phyloP scores from a whole-genome alignment of 2,329 filamentous ascomycete genomes.

The Bipolaris cookei region DNA sequence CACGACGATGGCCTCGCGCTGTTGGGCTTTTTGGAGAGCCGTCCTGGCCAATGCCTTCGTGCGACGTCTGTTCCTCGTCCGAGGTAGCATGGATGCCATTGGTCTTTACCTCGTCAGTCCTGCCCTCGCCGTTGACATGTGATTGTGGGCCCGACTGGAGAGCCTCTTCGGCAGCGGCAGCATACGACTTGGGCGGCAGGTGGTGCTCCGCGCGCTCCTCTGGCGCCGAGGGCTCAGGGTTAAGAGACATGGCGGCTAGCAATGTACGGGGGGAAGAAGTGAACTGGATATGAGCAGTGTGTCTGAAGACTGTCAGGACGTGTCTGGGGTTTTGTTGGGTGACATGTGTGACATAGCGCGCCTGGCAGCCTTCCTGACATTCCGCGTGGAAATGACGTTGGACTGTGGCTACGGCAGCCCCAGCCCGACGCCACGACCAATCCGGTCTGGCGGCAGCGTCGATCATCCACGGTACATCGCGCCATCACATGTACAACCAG shows the following conservation, averaged over 20 bases:
- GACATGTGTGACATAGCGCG: constrained; percentile 25
- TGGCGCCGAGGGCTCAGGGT: constrained; percentile 51
- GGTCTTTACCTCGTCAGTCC: constrained; percentile 23
- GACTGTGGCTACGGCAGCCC: not conserved
- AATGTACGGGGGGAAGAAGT: constrained; percentile 7
- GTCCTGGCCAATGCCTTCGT: constrained; percentile 44
- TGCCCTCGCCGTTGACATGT: constrained; percentile 28
- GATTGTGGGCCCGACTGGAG: constrained; percentile 34
- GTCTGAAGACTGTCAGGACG: constrained; percentile 1
- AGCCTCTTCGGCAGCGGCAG: constrained; percentile 50
- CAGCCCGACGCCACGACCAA: not conserved
- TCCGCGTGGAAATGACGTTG: constrained; percentile 27
- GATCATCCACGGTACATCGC: not conserved
- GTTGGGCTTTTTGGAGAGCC: constrained; percentile 43
- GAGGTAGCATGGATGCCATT: constrained; percentile 22
- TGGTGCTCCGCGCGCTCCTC: constrained; percentile 48
- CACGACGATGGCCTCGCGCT: constrained; percentile 36
- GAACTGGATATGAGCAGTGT: constrained; percentile 7
- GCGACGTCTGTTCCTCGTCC: constrained; percentile 23
- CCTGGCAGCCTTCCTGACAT: constrained; percentile 28
- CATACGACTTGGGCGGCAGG: constrained; percentile 54
- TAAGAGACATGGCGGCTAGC: constrained; percentile 49
- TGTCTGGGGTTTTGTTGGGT: constrained; percentile 30
- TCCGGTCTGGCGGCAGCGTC: constrained; percentile 6
- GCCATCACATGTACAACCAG: not conserved